phyloP scores from a whole-genome alignment of 2,329 filamentous ascomycete genomes.

The Xylaria sp. region DNA sequence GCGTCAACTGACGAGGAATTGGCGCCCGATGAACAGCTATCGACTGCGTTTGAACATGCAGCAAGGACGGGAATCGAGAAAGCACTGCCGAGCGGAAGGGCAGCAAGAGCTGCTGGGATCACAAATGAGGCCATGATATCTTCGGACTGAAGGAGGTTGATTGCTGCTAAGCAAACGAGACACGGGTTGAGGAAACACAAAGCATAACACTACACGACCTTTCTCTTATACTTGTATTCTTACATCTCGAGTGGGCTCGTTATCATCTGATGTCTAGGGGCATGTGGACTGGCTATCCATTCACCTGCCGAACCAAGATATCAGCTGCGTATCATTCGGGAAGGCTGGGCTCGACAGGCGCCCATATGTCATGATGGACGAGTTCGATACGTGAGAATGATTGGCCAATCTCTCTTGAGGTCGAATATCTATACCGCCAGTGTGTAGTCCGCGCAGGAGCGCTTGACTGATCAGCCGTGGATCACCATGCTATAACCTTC shows the following conservation, averaged over 20 bases:
- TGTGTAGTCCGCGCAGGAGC: background rate
- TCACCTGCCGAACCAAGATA: constrained; percentile 28
- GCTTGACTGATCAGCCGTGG: constrained; percentile 7
- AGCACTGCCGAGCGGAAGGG: constrained; percentile 21
- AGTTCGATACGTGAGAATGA: constrained; percentile 4
- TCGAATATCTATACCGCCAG: constrained; percentile 2
- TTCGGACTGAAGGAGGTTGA: background rate
- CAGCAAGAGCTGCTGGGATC: constrained; percentile 25
- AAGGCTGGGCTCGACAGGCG: constrained; percentile 5
- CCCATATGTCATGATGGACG: background rate
- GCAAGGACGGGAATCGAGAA: constrained; percentile 13
- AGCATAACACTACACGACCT: background rate
- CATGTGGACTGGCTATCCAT: background rate
- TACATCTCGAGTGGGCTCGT: constrained; percentile 7
- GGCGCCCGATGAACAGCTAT: constrained; percentile 43
- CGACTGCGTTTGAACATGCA: constrained; percentile 29
- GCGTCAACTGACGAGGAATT: constrained; percentile 57
- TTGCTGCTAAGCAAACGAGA: background rate
- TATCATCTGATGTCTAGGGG: constrained; percentile 10
- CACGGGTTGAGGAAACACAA: background rate
- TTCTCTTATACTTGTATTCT: constrained; percentile 11
- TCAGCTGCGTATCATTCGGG: constrained; percentile 1
- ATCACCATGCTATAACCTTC: constrained; percentile 25
- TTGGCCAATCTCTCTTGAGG: constrained; percentile 8
- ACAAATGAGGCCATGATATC: constrained; percentile 29